phyloP scores from a whole-genome alignment of 73 alveolate genomes.

The Urostyla sp. region DNA sequence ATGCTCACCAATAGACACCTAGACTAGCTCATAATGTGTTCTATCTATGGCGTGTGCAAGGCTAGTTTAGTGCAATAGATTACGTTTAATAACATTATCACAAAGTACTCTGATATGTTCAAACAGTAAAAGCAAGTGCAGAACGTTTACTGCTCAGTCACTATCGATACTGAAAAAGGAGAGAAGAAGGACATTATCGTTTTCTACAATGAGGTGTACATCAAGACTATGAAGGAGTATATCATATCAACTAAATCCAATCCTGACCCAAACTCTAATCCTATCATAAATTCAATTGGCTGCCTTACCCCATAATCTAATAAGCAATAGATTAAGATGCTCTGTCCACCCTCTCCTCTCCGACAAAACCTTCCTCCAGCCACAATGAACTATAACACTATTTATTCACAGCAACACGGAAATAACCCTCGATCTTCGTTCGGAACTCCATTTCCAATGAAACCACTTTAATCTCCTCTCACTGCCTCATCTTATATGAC shows the following conservation, averaged over 20 bases:
- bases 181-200: constrained; percentile 61
- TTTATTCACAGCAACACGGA: constrained; percentile 51
- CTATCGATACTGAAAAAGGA: constrained; percentile 36
- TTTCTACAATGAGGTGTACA: constrained; percentile 68
- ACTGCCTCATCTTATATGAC: constrained; percentile 45
- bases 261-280: not conserved
- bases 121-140: not conserved
- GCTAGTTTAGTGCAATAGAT: constrained; percentile 14
- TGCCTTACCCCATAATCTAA: constrained; percentile 34
- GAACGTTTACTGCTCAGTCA: constrained; percentile 36
- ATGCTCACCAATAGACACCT: constrained; percentile 68
- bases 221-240: constrained; percentile 64
- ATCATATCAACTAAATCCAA: constrained; percentile 46
- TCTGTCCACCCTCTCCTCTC: constrained; percentile 74
- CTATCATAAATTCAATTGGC: not conserved
- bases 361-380: constrained; percentile 61
- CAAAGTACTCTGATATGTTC: constrained; percentile 38
- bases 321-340: constrained; percentile 62
- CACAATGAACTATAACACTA: constrained; percentile 43
- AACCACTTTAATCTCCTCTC: constrained; percentile 28
- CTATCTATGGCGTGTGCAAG: constrained; percentile 77
- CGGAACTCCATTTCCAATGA: constrained; percentile 36
- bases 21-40: constrained; percentile 73
- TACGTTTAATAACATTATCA: constrained; percentile 53
- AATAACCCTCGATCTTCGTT: constrained; percentile 25